phyloP scores from a whole-genome alignment of 352 stramenopile species.

The Nothophytophthora sp. region DNA sequence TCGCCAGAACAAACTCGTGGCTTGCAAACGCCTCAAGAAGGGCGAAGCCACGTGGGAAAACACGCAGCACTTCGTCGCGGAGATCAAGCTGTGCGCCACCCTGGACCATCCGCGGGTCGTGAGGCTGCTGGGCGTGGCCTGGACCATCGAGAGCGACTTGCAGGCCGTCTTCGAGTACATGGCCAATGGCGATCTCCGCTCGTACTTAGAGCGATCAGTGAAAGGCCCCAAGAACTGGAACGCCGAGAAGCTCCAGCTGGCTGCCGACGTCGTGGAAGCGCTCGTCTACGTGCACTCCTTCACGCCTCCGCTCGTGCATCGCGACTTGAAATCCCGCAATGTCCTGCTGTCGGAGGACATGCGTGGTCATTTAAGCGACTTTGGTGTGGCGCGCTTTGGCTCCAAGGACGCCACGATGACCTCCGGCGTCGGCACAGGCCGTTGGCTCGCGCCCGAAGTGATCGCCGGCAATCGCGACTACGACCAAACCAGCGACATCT shows the following conservation, averaged over 20 bases:
- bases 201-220: conserved; percentile 29
- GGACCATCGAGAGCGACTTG: conserved; percentile 53
- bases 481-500: conserved; percentile 52
- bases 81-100: conserved; percentile 56
- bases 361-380: conserved; percentile 47
- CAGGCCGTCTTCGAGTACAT: conserved; percentile 74
- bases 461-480: conserved; percentile 49
- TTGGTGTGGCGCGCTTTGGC: conserved; percentile 38
- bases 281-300: conserved; percentile 77
- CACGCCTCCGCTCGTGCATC: conserved; percentile 52
- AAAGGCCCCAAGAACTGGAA: conserved; percentile 28
- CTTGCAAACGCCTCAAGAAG: conserved; percentile 50
- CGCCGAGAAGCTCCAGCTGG: conserved; percentile 51
- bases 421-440: conserved; percentile 41
- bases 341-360: conserved; percentile 39
- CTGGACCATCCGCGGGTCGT: conserved; percentile 57
- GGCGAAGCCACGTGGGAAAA: conserved; percentile 40
- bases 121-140: conserved; percentile 52
- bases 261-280: conserved; percentile 57
- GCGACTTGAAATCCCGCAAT: conserved; percentile 61
- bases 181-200: conserved; percentile 48
- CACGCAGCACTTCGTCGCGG: conserved; percentile 46
- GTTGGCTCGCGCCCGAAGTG: conserved; percentile 59
- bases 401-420: conserved; percentile 58
- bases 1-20: conserved; percentile 33